Conservation (phyloP, 2,329 filamentous ascomycete genomes). For the Alternaria hordeiaustralica region DNA sequence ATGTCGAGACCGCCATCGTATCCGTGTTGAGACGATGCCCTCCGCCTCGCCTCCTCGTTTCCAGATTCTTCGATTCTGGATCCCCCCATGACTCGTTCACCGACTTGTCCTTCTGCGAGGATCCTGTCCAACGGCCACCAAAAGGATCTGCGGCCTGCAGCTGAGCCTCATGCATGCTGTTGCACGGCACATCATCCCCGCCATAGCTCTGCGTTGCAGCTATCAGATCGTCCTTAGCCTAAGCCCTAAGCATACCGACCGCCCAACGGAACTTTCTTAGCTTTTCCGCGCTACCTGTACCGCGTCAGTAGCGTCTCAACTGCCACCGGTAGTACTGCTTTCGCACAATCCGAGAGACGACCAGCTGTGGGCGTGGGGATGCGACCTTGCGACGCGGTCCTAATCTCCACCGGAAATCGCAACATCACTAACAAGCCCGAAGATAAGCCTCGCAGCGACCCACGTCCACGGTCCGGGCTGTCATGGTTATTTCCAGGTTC, state of each 20-base stretch:
- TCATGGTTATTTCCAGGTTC: background rate
- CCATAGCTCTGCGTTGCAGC: conserved; percentile 1
- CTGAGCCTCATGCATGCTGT: conserved; percentile 11
- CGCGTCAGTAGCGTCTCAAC: conserved; percentile 1
- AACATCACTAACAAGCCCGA: conserved; percentile 2
- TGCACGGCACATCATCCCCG: conserved; percentile 14
- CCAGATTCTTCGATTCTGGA: background rate
- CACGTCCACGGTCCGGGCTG: conserved; percentile 3
- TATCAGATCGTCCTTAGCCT: conserved; percentile 8
- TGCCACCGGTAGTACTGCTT: conserved; percentile 8
- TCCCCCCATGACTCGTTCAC: conserved; percentile 13
- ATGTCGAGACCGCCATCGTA: background rate
- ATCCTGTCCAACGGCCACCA: conserved; percentile 13
- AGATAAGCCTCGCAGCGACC: conserved; percentile 5
- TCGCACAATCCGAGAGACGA: conserved; percentile 5
- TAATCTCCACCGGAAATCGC: conserved; percentile 1
- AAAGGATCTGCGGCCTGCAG: conserved; percentile 13
- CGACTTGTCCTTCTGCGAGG: conserved; percentile 7
- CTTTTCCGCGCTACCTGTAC: conserved; percentile 6
- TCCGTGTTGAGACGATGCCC: background rate
- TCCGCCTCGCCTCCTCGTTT: conserved; percentile 3
- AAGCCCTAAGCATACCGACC: conserved; percentile 3
- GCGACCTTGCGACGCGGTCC: background rate
- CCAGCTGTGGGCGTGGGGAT: background rate
- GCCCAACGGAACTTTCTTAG: conserved; percentile 1